phyloP scores from a whole-genome alignment of 1,284 basidiomycete genomes.

The Bondarzewia mesenterica region DNA sequence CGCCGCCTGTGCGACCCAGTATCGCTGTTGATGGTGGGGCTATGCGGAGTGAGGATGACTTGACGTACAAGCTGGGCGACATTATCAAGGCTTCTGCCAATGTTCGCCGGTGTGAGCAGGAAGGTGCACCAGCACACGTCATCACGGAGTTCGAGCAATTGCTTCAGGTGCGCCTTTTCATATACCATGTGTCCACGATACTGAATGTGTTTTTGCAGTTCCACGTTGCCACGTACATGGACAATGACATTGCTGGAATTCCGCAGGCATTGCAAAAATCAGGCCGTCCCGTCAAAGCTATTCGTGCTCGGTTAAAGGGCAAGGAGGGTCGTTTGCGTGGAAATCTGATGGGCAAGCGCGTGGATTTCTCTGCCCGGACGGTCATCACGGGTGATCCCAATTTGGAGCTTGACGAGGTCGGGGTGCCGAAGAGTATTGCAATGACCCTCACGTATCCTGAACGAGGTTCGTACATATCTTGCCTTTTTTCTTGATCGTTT shows the following conservation, averaged over 20 bases:
- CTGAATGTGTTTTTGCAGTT: conserved; percentile 44
- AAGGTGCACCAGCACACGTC: conserved; percentile 95
- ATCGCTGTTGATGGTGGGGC: conserved; percentile 95
- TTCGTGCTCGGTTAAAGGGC: conserved; percentile 95
- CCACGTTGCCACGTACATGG: conserved; percentile 99
- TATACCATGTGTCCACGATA: conserved; percentile 2
- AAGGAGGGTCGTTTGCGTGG: conserved; percentile 98
- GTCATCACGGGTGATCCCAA: conserved; percentile 99
- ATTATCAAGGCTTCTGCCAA: conserved; percentile 95
- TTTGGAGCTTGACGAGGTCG: conserved; percentile 93
- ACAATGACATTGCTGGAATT: conserved; percentile 98
- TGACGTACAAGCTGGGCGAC: conserved; percentile 97
- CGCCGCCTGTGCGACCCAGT: conserved; percentile 95
- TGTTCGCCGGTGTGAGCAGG: conserved; percentile 89
- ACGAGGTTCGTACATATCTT: conserved; percentile 51
- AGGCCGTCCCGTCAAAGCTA: conserved; percentile 96
- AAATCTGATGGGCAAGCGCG: conserved; percentile 99
- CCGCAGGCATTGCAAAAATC: conserved; percentile 98
- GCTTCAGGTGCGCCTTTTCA: conserved; percentile 57
- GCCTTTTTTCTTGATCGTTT: not conserved
- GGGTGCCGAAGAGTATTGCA: conserved; percentile 94
- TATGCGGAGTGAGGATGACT: conserved; percentile 95
- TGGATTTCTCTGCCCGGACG: conserved; percentile 98
- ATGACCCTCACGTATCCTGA: conserved; percentile 99
- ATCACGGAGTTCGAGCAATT: conserved; percentile 96